Percentiles rank a stretch among this genome's conserved stretches.
These are phyloP conservation scores for Nicotiana otophora DNA, from an alignment of 257 asterid species.

Conservation along the genomic window DNA sequence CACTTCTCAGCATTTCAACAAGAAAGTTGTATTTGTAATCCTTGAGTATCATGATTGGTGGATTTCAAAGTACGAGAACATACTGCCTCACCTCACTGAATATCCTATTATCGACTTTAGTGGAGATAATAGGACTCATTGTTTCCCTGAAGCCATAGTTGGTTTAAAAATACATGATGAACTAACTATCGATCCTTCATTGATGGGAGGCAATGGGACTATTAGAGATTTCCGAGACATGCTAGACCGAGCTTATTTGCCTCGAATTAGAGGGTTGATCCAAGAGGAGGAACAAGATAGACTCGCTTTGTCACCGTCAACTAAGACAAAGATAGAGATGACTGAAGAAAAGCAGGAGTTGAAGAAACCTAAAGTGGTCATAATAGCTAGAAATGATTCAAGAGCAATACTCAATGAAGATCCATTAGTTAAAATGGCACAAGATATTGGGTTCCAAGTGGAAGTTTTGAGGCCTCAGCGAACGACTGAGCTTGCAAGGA, in stretches of 20 bases:
- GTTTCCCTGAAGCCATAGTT: constrained; percentile 66
- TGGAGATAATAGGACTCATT: constrained; percentile 48
- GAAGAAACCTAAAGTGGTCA: constrained; percentile 46
- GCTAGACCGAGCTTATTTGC: constrained; percentile 37
- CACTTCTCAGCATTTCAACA: constrained; percentile 42
- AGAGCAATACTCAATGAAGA: constrained; percentile 60
- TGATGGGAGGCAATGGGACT: constrained; percentile 30
- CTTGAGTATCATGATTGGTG: constrained; percentile 55
- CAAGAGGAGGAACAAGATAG: constrained; percentile 29
- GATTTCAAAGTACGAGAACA: constrained; percentile 39
- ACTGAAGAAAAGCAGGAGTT: background rate
- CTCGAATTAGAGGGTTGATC: constrained; percentile 33
- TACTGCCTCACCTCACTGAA: constrained; percentile 36
- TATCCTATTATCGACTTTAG: constrained; percentile 42
- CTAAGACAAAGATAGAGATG: background rate
- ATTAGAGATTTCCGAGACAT: constrained; percentile 28
- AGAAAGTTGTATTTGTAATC: constrained; percentile 40
- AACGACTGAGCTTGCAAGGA: constrained; percentile 46
- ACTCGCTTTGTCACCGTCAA: constrained; percentile 14
- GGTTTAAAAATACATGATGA: constrained; percentile 73
- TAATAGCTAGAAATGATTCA: constrained; percentile 53
- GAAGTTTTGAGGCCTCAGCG: constrained; percentile 45
- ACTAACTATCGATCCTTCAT: constrained; percentile 37
- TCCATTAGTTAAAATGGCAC: constrained; percentile 40
- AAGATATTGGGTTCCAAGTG: constrained; percentile 59